These are phyloP conservation scores for Cladosporium sp. DNA, from an alignment of 2,329 filamentous ascomycete genomes.

Conservation along the genomic window DNA sequence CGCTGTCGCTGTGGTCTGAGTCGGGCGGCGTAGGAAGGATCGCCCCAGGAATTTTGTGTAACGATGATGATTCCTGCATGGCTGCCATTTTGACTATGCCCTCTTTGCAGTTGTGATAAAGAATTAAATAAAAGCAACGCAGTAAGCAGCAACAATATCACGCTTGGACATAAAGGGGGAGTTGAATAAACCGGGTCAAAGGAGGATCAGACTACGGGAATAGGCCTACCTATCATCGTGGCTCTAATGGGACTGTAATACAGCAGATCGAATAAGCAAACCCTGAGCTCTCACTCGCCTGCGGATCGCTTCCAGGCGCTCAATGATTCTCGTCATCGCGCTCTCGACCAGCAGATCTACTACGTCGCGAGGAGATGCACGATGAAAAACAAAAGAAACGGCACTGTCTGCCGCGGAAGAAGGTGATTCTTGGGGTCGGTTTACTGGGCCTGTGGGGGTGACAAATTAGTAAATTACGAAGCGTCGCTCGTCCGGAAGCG, in stretches of 20 bases:
- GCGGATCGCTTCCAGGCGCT: background rate
- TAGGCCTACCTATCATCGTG: no score
- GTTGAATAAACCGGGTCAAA: background rate
- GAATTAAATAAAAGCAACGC: background rate
- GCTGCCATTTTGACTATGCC: constrained; percentile 11
- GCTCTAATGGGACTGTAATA: no score
- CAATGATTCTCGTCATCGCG: background rate
- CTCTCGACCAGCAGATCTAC: background rate
- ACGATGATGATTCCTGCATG: constrained; percentile 21
- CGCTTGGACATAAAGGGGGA: background rate
- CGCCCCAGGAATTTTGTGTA: constrained; percentile 22
- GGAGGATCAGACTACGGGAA: no score
- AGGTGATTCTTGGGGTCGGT: background rate
- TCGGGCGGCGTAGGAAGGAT: constrained; percentile 36
- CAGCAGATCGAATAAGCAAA: no score
- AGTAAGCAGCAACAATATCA: background rate
- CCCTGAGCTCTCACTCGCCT: no score
- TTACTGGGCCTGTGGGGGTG: constrained; percentile 1
- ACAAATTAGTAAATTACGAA: background rate
- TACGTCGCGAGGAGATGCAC: background rate
- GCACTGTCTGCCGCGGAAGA: constrained; percentile 7
- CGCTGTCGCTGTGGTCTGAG: constrained; percentile 29
- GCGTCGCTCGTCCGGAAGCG: background rate
- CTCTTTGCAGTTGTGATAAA: background rate
- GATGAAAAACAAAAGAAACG: background rate